Conservation (phyloP, 2,329 filamentous ascomycete genomes). For the Periglandula ipomoeae region DNA sequence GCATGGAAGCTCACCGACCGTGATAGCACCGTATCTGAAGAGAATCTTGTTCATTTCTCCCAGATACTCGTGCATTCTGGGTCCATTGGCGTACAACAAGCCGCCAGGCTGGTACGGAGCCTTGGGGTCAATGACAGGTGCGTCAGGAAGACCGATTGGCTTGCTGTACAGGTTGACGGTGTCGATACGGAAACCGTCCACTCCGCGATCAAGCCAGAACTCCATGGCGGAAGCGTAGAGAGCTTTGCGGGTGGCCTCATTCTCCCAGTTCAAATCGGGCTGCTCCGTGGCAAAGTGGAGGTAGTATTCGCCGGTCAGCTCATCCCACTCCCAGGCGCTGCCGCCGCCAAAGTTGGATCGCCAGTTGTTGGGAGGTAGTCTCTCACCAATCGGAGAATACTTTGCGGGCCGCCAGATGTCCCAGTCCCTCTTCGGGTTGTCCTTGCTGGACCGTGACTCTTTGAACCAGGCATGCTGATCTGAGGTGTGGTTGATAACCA, state of each 20-base stretch:
- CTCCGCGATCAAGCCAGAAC: conserved; percentile 70
- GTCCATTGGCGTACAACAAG: conserved; percentile 57
- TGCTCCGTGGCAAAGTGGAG: conserved; percentile 68
- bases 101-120: conserved; percentile 42
- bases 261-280: conserved; percentile 83
- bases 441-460: conserved; percentile 51
- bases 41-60: conserved; percentile 56
- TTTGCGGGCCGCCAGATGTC: conserved; percentile 51
- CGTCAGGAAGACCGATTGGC: conserved; percentile 47
- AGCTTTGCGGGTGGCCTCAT: conserved; percentile 54
- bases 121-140: conserved; percentile 39
- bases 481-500: conserved; percentile 72
- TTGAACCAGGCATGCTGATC: conserved; percentile 65
- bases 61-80: conserved; percentile 59
- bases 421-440: conserved; percentile 60
- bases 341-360: conserved; percentile 49
- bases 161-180: conserved; percentile 68
- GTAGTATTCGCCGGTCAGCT: conserved; percentile 65
- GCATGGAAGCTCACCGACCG: conserved; percentile 59
- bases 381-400: conserved; percentile 45
- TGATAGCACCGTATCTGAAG: conserved; percentile 54
- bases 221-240: conserved; percentile 64
- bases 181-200: conserved; percentile 67
- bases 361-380: conserved; percentile 71
- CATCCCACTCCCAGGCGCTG: conserved; percentile 62